A percentile compares a stretch with the other conserved stretches of the same genome.
Conservation (phyloP, 2,329 filamentous ascomycete genomes). For the Fusarium vanettenii region DNA sequence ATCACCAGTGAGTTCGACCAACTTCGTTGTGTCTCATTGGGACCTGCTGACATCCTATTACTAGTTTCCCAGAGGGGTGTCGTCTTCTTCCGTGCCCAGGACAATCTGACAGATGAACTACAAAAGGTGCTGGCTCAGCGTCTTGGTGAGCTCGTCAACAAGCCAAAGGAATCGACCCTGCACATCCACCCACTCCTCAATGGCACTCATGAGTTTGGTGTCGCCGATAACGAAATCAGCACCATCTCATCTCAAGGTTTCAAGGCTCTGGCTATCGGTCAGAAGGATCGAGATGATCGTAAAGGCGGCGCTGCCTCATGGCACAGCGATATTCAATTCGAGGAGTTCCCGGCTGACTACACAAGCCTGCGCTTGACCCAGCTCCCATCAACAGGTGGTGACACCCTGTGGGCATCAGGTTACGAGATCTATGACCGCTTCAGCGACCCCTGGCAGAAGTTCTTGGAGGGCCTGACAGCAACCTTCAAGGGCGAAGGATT, state of each 20-base stretch:
- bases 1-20: slow-evolving; percentile 61
- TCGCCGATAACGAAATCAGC: slow-evolving; percentile 65
- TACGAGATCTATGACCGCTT: slow-evolving; percentile 70
- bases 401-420: slow-evolving; percentile 70
- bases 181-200: slow-evolving; percentile 72
- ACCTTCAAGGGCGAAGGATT: slow-evolving; percentile 50
- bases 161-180: slow-evolving; percentile 66
- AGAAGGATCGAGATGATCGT: slow-evolving; percentile 40
- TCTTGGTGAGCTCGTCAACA: slow-evolving; percentile 69
- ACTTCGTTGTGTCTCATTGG: too few relatives aligned
- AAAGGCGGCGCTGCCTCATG: slow-evolving; percentile 50
- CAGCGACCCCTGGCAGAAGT: slow-evolving; percentile 60
- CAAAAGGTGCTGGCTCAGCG: slow-evolving; percentile 70
- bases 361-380: slow-evolving; percentile 63
- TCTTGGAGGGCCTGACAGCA: slow-evolving; percentile 64
- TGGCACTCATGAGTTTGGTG: slow-evolving; percentile 63
- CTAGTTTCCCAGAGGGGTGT: slow-evolving; percentile 71
- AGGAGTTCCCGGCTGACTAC: slow-evolving; percentile 67
- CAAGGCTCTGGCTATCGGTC: neutral
- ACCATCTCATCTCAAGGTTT: slow-evolving; percentile 62
- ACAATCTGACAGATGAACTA: slow-evolving; percentile 66
- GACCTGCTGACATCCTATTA: neutral
- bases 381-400: slow-evolving; percentile 65
- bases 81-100: slow-evolving; percentile 72
- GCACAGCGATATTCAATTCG: slow-evolving; percentile 68